These are phyloP conservation scores for Clavispora fructus DNA, from an alignment of 805 yeast species.

Conservation along the genomic window DNA sequence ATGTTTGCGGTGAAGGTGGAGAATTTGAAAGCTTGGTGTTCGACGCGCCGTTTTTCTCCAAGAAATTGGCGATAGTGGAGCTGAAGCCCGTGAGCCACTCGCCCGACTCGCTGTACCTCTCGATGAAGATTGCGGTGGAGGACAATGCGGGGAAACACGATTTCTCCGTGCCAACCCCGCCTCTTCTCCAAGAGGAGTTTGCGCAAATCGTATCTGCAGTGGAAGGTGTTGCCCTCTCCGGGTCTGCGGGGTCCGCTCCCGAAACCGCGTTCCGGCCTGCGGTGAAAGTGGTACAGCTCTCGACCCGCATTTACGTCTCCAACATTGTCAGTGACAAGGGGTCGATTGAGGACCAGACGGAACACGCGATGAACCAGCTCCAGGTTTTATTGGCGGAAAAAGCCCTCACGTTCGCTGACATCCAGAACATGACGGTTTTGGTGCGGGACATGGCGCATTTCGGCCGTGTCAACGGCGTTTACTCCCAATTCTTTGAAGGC, in stretches of 20 bases:
- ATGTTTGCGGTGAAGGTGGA: conserved; percentile 98
- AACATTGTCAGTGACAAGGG: conserved; percentile 20
- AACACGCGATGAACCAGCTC: conserved; percentile 46
- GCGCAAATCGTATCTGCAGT: not conserved
- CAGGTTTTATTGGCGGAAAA: conserved; percentile 23
- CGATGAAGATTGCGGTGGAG: conserved; percentile 43
- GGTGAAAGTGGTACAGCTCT: conserved; percentile 4
- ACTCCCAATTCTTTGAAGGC: conserved; percentile 48
- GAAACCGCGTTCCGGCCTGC: not conserved
- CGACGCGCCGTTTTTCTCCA: conserved; percentile 79
- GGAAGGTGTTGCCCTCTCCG: not conserved
- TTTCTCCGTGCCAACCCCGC: conserved; percentile 41
- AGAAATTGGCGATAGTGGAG: conserved; percentile 39
- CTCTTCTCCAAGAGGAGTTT: conserved; percentile 11
- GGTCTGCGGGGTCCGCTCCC: not conserved
- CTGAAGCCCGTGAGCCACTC: conserved; percentile 41
- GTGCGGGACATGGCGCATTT: conserved; percentile 65
- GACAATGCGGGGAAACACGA: conserved; percentile 35
- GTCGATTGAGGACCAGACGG: conserved; percentile 35
- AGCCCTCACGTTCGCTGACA: conserved; percentile 35
- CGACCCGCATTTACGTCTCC: conserved; percentile 21
- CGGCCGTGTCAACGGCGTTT: conserved; percentile 53
- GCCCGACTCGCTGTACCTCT: conserved; percentile 70
- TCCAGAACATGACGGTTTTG: conserved; percentile 57
- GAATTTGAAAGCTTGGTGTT: conserved; percentile 92